These are phyloP conservation scores for Fonsecaea pedrosoi DNA, from an alignment of 2,329 filamentous ascomycete genomes.

Conservation along the genomic window DNA sequence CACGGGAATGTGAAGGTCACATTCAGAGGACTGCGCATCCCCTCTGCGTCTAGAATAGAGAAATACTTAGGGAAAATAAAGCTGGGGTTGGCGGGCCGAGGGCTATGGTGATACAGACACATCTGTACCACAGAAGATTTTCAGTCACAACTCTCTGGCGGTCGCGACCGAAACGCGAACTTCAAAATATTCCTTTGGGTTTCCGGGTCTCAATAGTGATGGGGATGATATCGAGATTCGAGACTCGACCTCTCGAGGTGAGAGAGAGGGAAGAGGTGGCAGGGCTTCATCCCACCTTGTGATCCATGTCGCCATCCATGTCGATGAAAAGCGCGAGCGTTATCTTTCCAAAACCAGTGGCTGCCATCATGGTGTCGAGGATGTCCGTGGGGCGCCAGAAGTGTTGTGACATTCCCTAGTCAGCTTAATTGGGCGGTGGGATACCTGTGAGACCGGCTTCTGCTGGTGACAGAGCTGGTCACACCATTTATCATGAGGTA, in stretches of 20 bases:
- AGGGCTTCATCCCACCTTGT: background rate
- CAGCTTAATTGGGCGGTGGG: background rate
- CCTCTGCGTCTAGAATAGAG: background rate
- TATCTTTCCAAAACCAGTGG: background rate
- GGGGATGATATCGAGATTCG: background rate
- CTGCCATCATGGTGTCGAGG: background rate
- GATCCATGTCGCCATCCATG: background rate
- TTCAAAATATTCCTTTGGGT: background rate
- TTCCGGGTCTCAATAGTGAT: background rate
- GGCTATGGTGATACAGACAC: slow-evolving; percentile 9
- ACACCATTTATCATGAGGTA: background rate
- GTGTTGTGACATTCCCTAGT: background rate
- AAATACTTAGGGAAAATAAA: background rate
- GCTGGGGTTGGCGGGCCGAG: slow-evolving; percentile 17
- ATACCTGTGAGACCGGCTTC: background rate
- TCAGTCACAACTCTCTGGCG: background rate
- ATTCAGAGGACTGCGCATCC: background rate
- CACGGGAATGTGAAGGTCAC: background rate
- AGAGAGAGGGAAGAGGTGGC: background rate
- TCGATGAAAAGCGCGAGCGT: background rate
- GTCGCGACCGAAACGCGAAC: background rate
- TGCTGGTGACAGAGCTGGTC: background rate
- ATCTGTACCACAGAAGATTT: slow-evolving; percentile 12
- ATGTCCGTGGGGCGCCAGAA: background rate
- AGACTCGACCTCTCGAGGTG: background rate